Evolutionary conservation across 2,329 filamentous ascomycete genomes (phyloP).

Genomic region (Aspergillus clavatus): DNA sequence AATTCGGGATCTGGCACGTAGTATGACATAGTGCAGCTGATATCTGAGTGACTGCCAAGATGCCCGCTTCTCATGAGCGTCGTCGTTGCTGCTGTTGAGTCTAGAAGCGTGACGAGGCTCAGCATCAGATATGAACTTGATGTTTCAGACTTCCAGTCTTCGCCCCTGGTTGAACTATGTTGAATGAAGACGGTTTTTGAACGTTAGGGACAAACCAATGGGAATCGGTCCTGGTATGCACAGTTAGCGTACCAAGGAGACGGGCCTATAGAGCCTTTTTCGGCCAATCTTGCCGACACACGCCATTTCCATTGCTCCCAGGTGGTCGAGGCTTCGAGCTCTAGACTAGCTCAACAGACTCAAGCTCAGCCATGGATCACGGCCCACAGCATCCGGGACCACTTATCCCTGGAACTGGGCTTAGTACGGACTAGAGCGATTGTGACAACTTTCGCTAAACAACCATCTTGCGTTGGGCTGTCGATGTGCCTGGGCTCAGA

Average conservation of each 20-base stretch:
- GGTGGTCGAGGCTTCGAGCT: too few relatives aligned
- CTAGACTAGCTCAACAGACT: neutral
- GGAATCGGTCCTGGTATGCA: neutral
- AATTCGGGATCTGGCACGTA: neutral
- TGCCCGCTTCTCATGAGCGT: neutral
- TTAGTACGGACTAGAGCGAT: conserved; percentile 4
- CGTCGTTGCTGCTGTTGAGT: conserved; percentile 1
- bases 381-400: neutral
- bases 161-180: neutral
- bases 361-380: neutral
- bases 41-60: conserved; percentile 1
- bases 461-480: neutral
- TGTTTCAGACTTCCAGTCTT: conserved; percentile 15
- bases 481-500: conserved; percentile 4
- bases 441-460: conserved; percentile 7
- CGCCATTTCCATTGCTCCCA: conserved; percentile 13
- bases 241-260: conserved; percentile 10
- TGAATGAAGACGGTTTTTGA: neutral
- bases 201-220: conserved; percentile 3
- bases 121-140: conserved; percentile 9
- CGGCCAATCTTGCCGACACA: conserved; percentile 14
- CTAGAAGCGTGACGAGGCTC: conserved; percentile 14
- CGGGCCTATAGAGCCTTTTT: conserved; percentile 7
- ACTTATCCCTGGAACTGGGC: conserved; percentile 9
- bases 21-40: neutral